Base-by-base conservation (phyloP, 495 filamentous ascomycete genomes). In the Mycothermus thermophilus region DNA sequence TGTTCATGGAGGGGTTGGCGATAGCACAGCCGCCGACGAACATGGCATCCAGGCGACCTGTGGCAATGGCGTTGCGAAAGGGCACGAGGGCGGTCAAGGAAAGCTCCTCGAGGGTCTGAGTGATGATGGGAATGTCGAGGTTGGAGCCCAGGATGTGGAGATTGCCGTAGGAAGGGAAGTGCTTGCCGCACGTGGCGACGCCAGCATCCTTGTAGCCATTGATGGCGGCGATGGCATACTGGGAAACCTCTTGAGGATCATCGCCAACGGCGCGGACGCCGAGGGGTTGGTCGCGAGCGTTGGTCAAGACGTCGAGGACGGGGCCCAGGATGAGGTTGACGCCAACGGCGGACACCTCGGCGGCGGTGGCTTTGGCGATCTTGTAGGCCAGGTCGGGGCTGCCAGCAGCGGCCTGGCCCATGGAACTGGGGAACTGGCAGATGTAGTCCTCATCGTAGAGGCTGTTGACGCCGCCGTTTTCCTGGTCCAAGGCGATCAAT, bases 391-490 rank as follows among this genome's bases (percentile, higher is more conserved):
- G 57, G 9, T 81, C 64, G 16, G 73, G 76, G 7, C 77, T 86
- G 3, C 83, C 81, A 8, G 83, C 84, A 1, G 85, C 85, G 12
- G 84, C 81, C 41, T 92, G 70, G 21, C 84, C 85, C 85, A 93
- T 93, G 31, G 83, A 77, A 44, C 80, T 86, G 12, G 85, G 85
- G 43, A 87, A 93, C 50, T 93, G 85, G 38, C 82, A 79, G 44
- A 93, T 83, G 55, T 81, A 86, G 40, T 84, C 79, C 43, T 88
- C 82, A 60, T 93, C 85, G 49, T 83, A 93, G 11, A 93, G 66
- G 55, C 82, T 88, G 59, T 93, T 93, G 48, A 93, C 84, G 3
- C 85, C 85, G 30, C 85, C 85, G 79, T 93, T 93, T 54, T 93
- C 85, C 47, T 93, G 85, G 51, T 93, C 85, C 23, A 93, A 50